Base-by-base conservation (phyloP, 352 stramenopile species). In the Plasmopara halstedii region DNA sequence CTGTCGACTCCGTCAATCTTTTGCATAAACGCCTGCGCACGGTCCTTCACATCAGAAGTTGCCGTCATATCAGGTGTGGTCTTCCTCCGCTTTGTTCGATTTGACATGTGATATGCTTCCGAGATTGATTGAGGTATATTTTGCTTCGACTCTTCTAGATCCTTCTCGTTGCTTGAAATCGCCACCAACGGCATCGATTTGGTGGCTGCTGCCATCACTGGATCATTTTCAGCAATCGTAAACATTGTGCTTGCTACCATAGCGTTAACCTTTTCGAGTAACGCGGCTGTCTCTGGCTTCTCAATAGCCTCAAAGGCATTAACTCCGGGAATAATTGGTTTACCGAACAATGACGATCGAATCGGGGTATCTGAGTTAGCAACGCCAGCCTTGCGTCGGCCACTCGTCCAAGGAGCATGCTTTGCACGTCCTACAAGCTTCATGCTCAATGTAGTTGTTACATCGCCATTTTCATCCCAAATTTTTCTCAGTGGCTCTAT, bases 31-130 rank as follows among this genome's bases (percentile, higher is more conserved):
- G 55, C 56, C 32, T 81, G 50, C 1, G 62, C 60, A 18, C 55
- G 55, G 13, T 65, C 41, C 57, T 75, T 77, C 9, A 68, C 67
- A 37, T 68, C 46, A 8, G 56, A 61, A 3, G 58, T 59, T 5
- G 44, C 46, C 0, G 64, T 58, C 5, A 51, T 63, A 42, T 79
- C 62, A 1, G 44, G 32, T 14, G 42, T 62, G 13, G 39, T 71
- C 53, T 86, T 88, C 42, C 71, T 58, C 20, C 75, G 69, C 62
- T 90, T 92, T 1, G 58, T 31, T 18, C 74, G 72, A 53, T 80
- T 84, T 5, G 67, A 70, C 46, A 88, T 62, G 34, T 88, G 60
- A 42, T 90, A 91, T 2, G 73, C 70, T 55, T 94, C 82, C 0
- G 77, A 59, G 34, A 94, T 80, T 13, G 82, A 88, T 54, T 81